Evolutionary conservation across 1,284 basidiomycete species (phyloP).

Genomic region (Moniliophthora roreri): DNA sequence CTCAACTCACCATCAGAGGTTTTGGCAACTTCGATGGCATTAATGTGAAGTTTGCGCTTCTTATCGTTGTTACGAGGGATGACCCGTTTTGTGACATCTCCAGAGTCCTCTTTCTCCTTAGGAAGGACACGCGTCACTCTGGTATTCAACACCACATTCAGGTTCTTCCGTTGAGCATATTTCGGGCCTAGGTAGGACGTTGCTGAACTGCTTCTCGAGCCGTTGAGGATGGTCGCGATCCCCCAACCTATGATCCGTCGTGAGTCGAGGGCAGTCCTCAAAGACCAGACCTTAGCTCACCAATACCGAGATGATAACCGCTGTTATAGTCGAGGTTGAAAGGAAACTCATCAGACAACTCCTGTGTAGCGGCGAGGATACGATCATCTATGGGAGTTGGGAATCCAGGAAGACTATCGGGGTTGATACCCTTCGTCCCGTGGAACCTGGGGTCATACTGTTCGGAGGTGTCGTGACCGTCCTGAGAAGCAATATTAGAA

Average conservation of each 20-base stretch:
- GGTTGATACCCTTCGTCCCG: constrained; percentile 22
- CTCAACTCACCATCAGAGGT: not conserved
- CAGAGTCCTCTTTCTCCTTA: not conserved
- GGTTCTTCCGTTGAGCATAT: not conserved
- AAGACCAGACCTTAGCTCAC: not conserved
- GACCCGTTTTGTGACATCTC: not conserved
- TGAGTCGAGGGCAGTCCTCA: not conserved
- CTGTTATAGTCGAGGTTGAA: constrained; percentile 7
- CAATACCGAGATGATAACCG: constrained; percentile 5
- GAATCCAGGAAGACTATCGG: constrained; percentile 18
- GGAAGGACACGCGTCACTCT: not conserved
- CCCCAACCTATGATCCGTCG: not conserved
- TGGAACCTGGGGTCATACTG: constrained; percentile 26
- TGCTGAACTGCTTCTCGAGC: not conserved
- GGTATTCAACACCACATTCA: not conserved
- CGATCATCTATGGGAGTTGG: not conserved
- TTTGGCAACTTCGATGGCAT: not conserved
- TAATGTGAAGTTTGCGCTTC: not conserved
- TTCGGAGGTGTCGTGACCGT: constrained; percentile 21
- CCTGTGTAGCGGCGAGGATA: not conserved
- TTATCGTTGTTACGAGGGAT: not conserved
- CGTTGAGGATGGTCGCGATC: not conserved
- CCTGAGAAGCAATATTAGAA: not conserved
- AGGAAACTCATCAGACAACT: constrained; percentile 2
- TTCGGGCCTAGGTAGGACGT: not conserved